phyloP scores from a whole-genome alignment of 306 rosid species.

The Begonia loranthoides region DNA sequence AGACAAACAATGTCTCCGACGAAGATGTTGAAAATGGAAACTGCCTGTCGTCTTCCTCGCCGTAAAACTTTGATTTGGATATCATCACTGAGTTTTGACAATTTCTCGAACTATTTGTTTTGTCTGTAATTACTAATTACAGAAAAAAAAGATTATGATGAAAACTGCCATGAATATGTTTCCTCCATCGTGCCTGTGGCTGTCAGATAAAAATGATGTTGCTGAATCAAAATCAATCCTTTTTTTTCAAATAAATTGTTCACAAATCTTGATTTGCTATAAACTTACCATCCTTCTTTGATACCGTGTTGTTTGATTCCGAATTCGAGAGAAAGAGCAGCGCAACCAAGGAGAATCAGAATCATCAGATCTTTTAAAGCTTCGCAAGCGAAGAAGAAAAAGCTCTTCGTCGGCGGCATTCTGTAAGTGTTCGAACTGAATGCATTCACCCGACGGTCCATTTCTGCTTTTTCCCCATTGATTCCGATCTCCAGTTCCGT shows the following conservation, averaged over 20 bases:
- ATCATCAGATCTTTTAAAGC: too few species aligned
- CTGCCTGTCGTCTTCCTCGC: constrained; percentile 33
- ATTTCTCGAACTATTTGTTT: constrained; percentile 57
- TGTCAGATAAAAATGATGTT: too few species aligned
- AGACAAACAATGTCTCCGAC: constrained; percentile 62
- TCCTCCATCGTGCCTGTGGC: constrained; percentile 48
- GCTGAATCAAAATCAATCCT: too few species aligned
- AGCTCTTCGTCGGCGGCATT: too few species aligned
- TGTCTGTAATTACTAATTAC: constrained; percentile 71
- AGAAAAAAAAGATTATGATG: constrained; percentile 51
- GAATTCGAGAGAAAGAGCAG: too few species aligned
- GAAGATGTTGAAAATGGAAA: constrained; percentile 56
- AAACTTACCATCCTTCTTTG: constrained; percentile 60
- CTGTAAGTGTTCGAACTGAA: too few species aligned
- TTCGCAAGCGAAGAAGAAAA: too few species aligned
- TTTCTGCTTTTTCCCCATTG: constrained; percentile 15
- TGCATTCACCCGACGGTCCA: constrained; percentile 14
- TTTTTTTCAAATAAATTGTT: too few species aligned
- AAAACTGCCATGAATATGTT: constrained; percentile 61
- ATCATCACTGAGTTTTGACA: constrained; percentile 60
- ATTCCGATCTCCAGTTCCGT: constrained; percentile 37
- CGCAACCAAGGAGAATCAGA: too few species aligned
- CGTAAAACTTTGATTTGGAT: constrained; percentile 49
- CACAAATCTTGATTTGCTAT: too few species aligned
- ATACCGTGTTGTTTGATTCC: constrained; percentile 62